Percentiles rank a stretch among this genome's conserved stretches.
Conservation (phyloP, 176 grass and related monocot genomes). For the Olyra latifolia region DNA sequence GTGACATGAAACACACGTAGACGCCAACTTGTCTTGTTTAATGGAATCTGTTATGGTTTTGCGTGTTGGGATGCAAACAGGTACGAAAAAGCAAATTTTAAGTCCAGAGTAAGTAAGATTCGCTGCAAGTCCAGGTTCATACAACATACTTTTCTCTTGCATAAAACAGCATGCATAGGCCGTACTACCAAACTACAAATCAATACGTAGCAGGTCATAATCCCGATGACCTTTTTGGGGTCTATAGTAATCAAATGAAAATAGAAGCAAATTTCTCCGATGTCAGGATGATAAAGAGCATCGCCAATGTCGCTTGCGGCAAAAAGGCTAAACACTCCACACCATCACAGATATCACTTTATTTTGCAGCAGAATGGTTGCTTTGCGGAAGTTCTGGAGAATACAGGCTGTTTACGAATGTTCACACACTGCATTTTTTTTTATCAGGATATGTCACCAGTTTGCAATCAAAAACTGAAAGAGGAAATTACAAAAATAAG, state of each 20-base stretch:
- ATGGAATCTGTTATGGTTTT: too few relatives aligned
- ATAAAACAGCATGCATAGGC: too few relatives aligned
- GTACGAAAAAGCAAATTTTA: too few relatives aligned
- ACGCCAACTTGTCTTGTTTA: too few relatives aligned
- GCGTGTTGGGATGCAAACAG: too few relatives aligned
- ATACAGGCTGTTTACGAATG: neutral
- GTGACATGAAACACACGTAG: too few relatives aligned
- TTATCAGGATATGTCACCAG: neutral
- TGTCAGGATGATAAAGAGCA: neutral
- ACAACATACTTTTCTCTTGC: too few relatives aligned
- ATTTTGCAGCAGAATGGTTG: neutral
- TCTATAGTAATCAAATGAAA: neutral
- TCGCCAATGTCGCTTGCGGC: neutral
- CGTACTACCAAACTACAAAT: neutral
- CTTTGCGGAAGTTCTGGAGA: neutral
- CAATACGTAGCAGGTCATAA: neutral
- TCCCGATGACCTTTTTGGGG: neutral
- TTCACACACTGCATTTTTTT: neutral
- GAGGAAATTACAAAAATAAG: neutral
- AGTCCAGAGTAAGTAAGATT: too few relatives aligned
- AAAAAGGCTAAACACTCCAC: neutral
- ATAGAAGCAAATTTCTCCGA: neutral
- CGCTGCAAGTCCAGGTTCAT: too few relatives aligned
- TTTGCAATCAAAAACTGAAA: constrained; percentile 3
- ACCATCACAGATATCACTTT: constrained; percentile 4